These are phyloP conservation scores for Evansstolkia leycettana DNA, from an alignment of 495 filamentous ascomycete genomes.

Conservation along the genomic window DNA sequence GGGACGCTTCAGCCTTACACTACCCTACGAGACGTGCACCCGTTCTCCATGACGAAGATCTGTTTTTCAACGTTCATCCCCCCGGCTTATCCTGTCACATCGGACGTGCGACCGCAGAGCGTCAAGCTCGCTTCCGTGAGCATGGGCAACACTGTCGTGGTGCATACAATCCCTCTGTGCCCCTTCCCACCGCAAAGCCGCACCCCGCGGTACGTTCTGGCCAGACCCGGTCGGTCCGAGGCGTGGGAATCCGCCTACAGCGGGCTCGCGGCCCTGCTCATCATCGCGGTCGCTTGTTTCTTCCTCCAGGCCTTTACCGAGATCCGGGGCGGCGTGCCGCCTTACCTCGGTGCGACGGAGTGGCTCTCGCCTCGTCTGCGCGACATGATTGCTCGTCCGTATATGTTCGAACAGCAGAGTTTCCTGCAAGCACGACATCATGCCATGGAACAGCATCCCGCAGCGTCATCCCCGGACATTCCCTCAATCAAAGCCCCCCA, in stretches of 20 bases:
- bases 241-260: conserved; percentile 34
- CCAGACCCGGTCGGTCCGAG: conserved; percentile 38
- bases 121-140: conserved; percentile 77
- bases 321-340: conserved; percentile 46
- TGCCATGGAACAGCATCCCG: too few species aligned
- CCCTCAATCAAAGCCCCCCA: background rate
- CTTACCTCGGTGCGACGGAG: conserved; percentile 40
- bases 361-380: conserved; percentile 20
- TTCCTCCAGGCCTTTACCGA: conserved; percentile 57
- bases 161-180: conserved; percentile 70
- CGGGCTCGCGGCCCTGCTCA: conserved; percentile 35
- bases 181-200: conserved; percentile 35
- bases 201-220: conserved; percentile 57
- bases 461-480: too few species aligned
- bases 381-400: conserved; percentile 10
- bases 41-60: conserved; percentile 74
- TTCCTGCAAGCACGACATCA: too few species aligned
- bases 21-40: conserved; percentile 61
- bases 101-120: conserved; percentile 39
- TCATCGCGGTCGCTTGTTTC: conserved; percentile 44
- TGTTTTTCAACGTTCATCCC: conserved; percentile 61
- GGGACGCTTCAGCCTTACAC: conserved; percentile 49
- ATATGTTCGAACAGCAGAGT: conserved; percentile 11
- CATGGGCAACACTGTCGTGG: conserved; percentile 72
- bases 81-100: conserved; percentile 35